Percentiles rank a stretch among this genome's conserved stretches.
phyloP scores from a whole-genome alignment of 140 eudicot genomes.

The Anethum foeniculum region DNA sequence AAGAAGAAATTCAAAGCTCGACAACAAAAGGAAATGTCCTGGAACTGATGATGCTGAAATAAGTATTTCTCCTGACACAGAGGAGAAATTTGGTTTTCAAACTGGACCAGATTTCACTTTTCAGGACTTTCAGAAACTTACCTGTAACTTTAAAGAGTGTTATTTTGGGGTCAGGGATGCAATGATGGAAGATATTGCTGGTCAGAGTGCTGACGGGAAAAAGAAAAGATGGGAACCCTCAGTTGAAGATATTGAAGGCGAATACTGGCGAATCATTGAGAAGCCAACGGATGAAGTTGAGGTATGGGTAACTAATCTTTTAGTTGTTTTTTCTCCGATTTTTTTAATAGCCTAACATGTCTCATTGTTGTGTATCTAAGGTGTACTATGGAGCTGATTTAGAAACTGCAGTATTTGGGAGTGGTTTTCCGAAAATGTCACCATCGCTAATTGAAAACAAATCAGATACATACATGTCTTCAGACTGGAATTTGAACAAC shows the following conservation, averaged over 20 bases:
- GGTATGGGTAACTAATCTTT: slow-evolving; percentile 21
- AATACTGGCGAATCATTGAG: slow-evolving; percentile 82
- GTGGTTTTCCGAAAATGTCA: slow-evolving; percentile 53
- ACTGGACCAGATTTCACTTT: slow-evolving; percentile 68
- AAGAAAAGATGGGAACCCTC: slow-evolving; percentile 40
- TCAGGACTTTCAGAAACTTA: slow-evolving; percentile 42
- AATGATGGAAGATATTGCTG: background rate
- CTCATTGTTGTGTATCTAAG: slow-evolving; percentile 14
- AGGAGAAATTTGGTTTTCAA: slow-evolving; percentile 69
- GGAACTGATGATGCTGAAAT: slow-evolving; percentile 23
- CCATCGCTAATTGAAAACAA: slow-evolving; percentile 14
- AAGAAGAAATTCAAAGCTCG: slow-evolving; percentile 26
- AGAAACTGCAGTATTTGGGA: slow-evolving; percentile 61
- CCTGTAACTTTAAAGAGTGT: slow-evolving; percentile 41
- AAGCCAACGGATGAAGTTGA: slow-evolving; percentile 84
- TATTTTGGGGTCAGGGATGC: slow-evolving; percentile 45
- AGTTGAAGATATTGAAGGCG: slow-evolving; percentile 68
- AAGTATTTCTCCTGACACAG: slow-evolving; percentile 37
- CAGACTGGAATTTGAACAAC: slow-evolving; percentile 78
- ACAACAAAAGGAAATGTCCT: slow-evolving; percentile 34
- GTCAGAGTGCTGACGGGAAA: slow-evolving; percentile 13
- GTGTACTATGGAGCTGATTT: slow-evolving; percentile 80
- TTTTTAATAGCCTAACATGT: background rate
- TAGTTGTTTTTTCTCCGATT: background rate
- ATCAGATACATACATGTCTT: slow-evolving; percentile 33